A percentile compares a stretch with the other conserved stretches of the same genome.
These are phyloP conservation scores for Gymnopilus dilepis DNA, from an alignment of 768 basidiomycete genomes.

Conservation along the genomic window DNA sequence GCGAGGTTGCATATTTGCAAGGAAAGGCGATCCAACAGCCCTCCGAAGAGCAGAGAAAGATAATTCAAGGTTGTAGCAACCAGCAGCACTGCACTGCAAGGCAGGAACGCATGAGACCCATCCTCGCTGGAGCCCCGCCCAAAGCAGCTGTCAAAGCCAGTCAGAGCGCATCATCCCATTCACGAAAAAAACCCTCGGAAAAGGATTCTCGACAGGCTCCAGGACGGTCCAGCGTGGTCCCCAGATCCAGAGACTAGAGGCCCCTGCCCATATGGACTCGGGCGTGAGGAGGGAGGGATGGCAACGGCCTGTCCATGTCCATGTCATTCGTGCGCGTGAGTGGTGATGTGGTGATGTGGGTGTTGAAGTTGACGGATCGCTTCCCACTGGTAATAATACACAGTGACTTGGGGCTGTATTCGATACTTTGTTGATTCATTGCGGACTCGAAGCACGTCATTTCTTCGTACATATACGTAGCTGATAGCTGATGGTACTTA, in stretches of 20 bases:
- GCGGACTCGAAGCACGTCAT: background rate
- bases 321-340: too few species aligned
- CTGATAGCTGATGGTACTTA: too few species aligned
- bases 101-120: background rate
- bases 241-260: background rate
- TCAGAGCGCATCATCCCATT: conserved; percentile 1
- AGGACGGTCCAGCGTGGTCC: background rate
- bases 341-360: too few species aligned
- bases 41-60: background rate
- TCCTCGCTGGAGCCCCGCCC: background rate
- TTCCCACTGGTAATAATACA: background rate
- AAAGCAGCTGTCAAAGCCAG: conserved; percentile 3
- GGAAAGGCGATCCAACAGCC: too few species aligned
- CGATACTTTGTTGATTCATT: background rate
- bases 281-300: conserved; percentile 1
- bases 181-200: background rate
- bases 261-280: background rate
- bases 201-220: background rate
- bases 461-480: too few species aligned
- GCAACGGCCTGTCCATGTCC: conserved; percentile 9
- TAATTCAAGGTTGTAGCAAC: background rate
- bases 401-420: too few species aligned
- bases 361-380: background rate
- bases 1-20: too few species aligned
- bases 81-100: background rate